Percentiles rank a stretch among this genome's conserved stretches.
These are phyloP conservation scores for Tubosaeta brunneosetosa DNA, from an alignment of 768 basidiomycete species.

Conservation along the genomic window DNA sequence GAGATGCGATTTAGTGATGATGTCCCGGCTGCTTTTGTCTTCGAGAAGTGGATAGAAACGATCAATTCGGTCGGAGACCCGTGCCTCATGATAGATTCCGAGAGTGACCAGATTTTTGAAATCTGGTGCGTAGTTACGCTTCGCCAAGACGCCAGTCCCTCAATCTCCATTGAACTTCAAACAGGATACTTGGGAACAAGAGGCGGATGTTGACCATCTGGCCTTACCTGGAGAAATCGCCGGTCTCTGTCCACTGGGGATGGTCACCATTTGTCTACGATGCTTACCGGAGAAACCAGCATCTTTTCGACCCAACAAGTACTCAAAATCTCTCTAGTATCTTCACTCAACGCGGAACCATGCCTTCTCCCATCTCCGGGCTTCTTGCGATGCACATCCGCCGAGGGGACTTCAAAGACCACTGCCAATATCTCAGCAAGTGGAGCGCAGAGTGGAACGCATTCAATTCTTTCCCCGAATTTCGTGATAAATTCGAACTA, in stretches of 20 bases:
- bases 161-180: neutral
- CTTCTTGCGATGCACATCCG: slow-evolving; percentile 50
- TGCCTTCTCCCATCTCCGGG: slow-evolving; percentile 30
- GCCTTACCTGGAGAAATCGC: slow-evolving; percentile 30
- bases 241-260: slow-evolving; percentile 32
- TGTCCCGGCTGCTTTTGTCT: slow-evolving; percentile 26
- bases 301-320: slow-evolving; percentile 14
- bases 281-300: slow-evolving; percentile 31
- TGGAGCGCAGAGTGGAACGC: slow-evolving; percentile 37
- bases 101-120: slow-evolving; percentile 31
- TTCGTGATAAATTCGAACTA: slow-evolving; percentile 34
- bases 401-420: slow-evolving; percentile 44
- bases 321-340: neutral
- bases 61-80: slow-evolving; percentile 33
- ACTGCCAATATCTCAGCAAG: slow-evolving; percentile 39
- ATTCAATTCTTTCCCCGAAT: slow-evolving; percentile 42
- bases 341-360: neutral
- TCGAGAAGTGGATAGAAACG: slow-evolving; percentile 37
- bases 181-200: slow-evolving; percentile 33
- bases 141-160: neutral
- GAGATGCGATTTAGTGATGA: slow-evolving; percentile 22
- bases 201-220: slow-evolving; percentile 33
- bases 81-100: slow-evolving; percentile 35
- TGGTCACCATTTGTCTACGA: slow-evolving; percentile 36
- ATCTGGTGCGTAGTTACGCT: slow-evolving; percentile 27